These are phyloP conservation scores for Uronychia setigera DNA, from an alignment of 73 alveolate species.

Conservation along the genomic window DNA sequence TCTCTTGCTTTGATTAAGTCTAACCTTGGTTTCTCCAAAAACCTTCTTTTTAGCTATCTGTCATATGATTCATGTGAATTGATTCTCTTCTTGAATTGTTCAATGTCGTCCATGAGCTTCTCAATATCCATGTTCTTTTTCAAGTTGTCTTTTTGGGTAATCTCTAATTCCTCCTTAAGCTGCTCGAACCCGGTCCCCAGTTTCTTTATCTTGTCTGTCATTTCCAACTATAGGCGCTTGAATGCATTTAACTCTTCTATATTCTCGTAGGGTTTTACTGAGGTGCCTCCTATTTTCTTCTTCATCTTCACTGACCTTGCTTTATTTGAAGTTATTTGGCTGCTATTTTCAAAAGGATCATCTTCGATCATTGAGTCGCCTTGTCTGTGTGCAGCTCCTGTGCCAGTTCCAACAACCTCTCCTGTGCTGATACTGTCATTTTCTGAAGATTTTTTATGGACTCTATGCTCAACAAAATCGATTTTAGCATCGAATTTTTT, in stretches of 20 bases:
- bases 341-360: background rate
- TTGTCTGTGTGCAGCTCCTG: too few species aligned
- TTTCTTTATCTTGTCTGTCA: background rate
- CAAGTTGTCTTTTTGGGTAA: background rate
- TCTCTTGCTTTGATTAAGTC: background rate
- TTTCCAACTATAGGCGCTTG: background rate
- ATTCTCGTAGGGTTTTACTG: background rate
- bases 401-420: too few species aligned
- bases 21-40: background rate
- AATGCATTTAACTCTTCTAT: background rate
- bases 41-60: background rate
- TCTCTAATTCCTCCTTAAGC: background rate
- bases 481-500: too few species aligned
- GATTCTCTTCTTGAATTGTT: background rate
- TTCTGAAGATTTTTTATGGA: too few species aligned
- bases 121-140: background rate
- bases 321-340: background rate
- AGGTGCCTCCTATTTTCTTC: background rate
- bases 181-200: background rate
- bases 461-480: too few species aligned
- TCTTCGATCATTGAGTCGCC: too few species aligned
- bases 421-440: too few species aligned
- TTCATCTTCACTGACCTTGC: background rate
- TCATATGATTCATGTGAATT: background rate
- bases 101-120: background rate